These are phyloP conservation scores for Xylariaceae sp. DNA, from an alignment of 2,329 filamentous ascomycete genomes.

Conservation along the genomic window DNA sequence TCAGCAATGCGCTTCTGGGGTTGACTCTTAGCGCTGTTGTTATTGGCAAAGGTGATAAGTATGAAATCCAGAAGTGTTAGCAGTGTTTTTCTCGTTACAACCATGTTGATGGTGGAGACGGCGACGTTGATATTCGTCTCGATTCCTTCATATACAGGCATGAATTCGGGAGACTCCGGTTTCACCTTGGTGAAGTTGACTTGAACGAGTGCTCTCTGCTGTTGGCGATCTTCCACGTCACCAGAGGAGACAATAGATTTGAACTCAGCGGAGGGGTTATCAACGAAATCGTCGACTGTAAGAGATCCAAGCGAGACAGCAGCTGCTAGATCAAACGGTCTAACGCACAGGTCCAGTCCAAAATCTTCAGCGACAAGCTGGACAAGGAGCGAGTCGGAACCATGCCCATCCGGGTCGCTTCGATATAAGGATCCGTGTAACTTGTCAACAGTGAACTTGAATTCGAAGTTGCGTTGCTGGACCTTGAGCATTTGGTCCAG, in stretches of 20 bases:
- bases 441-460: conserved; percentile 93
- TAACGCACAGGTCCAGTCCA: conserved; percentile 77
- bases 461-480: conserved; percentile 88
- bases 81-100: conserved; percentile 88
- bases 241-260: conserved; percentile 94
- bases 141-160: conserved; percentile 84
- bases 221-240: conserved; percentile 63
- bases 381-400: conserved; percentile 75
- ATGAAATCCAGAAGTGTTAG: conserved; percentile 92
- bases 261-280: conserved; percentile 82
- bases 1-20: conserved; percentile 34
- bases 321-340: conserved; percentile 87
- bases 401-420: conserved; percentile 71
- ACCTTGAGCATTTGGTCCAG: conserved; percentile 59
- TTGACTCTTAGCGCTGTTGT: conserved; percentile 35
- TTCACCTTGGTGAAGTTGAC: conserved; percentile 90
- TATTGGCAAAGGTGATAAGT: conserved; percentile 77
- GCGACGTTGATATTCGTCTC: conserved; percentile 88
- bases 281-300: conserved; percentile 91
- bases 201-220: conserved; percentile 75
- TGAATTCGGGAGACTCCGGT: conserved; percentile 85
- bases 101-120: conserved; percentile 91
- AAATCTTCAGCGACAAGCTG: conserved; percentile 90
- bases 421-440: conserved; percentile 88
- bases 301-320: conserved; percentile 84